Conservation (phyloP, 2,329 filamentous ascomycete species). For the Tolypocladium ophioglossoides region DNA sequence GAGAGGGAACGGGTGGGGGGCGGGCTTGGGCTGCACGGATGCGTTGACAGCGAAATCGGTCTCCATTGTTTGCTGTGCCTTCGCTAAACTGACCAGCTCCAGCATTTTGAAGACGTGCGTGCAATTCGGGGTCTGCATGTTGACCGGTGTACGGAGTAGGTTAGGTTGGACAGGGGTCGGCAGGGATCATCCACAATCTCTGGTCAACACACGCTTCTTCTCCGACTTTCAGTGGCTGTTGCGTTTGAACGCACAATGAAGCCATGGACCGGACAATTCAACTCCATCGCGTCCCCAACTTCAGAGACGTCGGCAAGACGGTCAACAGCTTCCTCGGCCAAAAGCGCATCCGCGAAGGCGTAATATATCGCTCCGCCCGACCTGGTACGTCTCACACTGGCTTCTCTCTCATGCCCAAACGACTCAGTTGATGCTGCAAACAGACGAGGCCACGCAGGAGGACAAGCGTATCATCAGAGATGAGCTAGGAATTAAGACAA, state of each 20-base stretch:
- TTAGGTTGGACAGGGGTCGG: not conserved
- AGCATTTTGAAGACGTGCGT: not conserved
- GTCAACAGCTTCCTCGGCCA: slow-evolving; percentile 49
- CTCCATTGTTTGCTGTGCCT: no score
- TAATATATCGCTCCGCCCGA: slow-evolving; percentile 59
- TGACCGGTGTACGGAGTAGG: not conserved
- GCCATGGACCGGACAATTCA: slow-evolving; percentile 4
- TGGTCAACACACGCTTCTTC: not conserved
- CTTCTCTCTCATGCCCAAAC: not conserved
- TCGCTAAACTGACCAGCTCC: not conserved
- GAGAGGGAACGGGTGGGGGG: no score
- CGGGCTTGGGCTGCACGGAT: no score
- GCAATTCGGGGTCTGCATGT: not conserved
- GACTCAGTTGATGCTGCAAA: not conserved
- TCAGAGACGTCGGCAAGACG: slow-evolving; percentile 62
- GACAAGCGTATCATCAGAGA: slow-evolving; percentile 52
- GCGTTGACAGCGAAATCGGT: no score
- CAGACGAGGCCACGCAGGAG: slow-evolving; percentile 58
- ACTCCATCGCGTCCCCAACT: slow-evolving; percentile 48
- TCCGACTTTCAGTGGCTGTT: not conserved
- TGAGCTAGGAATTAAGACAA: slow-evolving; percentile 54
- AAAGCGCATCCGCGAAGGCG: slow-evolving; percentile 48
- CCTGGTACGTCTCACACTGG: slow-evolving; percentile 30
- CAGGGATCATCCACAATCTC: not conserved
- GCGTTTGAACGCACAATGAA: not conserved